Percentiles rank a stretch among this genome's conserved stretches.
phyloP scores from a whole-genome alignment of 2,329 filamentous ascomycete species.

The Fusarium concolor region DNA sequence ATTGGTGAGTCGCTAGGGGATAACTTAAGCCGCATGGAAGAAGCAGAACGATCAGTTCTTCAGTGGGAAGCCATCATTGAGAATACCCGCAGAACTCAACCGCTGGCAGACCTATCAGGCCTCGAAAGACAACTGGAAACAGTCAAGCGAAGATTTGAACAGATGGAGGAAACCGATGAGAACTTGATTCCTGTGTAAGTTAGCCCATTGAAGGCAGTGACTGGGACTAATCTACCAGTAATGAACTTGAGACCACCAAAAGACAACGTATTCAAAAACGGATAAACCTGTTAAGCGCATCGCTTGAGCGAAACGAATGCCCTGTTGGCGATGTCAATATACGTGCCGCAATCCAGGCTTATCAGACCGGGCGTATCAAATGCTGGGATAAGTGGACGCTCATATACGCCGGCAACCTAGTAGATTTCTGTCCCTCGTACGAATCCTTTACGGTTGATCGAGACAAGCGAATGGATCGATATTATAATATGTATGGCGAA shows the following conservation, averaged over 20 bases:
- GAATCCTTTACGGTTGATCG: constrained; percentile 43
- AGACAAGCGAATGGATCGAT: constrained; percentile 39
- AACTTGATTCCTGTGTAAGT: constrained; percentile 40
- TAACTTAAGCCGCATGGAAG: constrained; percentile 40
- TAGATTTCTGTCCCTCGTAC: constrained; percentile 39
- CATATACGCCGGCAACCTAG: constrained; percentile 38
- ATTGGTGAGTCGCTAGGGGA: constrained; percentile 40
- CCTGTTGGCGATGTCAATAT: constrained; percentile 32
- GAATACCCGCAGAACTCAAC: constrained; percentile 34
- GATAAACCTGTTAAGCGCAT: constrained; percentile 17
- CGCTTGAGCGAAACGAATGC: constrained; percentile 21
- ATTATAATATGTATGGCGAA: constrained; percentile 36
- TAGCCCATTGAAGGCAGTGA: too few species aligned
- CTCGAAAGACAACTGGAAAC: constrained; percentile 34
- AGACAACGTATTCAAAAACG: constrained; percentile 28
- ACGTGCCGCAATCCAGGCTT: constrained; percentile 37
- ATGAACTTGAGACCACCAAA: constrained; percentile 43
- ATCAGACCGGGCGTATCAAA: constrained; percentile 30
- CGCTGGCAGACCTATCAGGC: constrained; percentile 37
- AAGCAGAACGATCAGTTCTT: constrained; percentile 38
- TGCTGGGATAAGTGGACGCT: constrained; percentile 45
- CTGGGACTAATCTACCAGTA: constrained; percentile 28
- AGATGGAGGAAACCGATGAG: constrained; percentile 42
- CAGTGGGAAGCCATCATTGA: constrained; percentile 45
- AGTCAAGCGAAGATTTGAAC: constrained; percentile 12